A percentile compares a stretch with the other conserved stretches of the same genome.
Conservation (phyloP, 371 early-diverging fungal species). For the Mortierella polycephala region DNA sequence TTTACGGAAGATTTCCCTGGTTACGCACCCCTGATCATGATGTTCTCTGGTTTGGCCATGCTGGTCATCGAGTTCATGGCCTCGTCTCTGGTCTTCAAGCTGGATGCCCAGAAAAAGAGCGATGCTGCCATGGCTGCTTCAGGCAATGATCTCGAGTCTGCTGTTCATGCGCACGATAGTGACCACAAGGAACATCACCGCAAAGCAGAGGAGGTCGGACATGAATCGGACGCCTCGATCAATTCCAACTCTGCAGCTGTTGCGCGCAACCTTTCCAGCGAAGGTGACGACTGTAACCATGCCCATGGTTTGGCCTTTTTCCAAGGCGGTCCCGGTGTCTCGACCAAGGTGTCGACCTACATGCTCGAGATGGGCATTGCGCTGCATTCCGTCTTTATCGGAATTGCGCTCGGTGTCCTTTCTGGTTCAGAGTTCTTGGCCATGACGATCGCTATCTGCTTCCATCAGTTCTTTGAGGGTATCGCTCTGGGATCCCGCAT, state of each 20-base stretch:
- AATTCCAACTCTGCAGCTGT: not conserved
- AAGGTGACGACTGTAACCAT: slow-evolving; percentile 35
- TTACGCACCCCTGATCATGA: slow-evolving; percentile 63
- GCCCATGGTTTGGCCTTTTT: slow-evolving; percentile 36
- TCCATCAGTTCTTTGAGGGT: slow-evolving; percentile 95
- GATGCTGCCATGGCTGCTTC: slow-evolving; percentile 13
- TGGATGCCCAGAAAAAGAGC: slow-evolving; percentile 32
- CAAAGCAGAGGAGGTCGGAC: slow-evolving; percentile 8
- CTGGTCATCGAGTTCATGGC: slow-evolving; percentile 65
- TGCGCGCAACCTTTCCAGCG: not conserved
- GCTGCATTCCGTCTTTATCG: slow-evolving; percentile 90
- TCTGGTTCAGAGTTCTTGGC: slow-evolving; percentile 71
- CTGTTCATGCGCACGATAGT: slow-evolving; percentile 6
- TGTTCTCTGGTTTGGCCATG: slow-evolving; percentile 66
- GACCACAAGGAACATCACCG: slow-evolving; percentile 21
- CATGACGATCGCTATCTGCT: slow-evolving; percentile 82
- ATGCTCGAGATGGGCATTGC: slow-evolving; percentile 90
- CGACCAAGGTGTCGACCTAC: slow-evolving; percentile 51
- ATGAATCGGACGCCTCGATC: not conserved
- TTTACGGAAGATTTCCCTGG: slow-evolving; percentile 59
- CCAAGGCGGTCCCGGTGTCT: slow-evolving; percentile 31
- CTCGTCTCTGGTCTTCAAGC: slow-evolving; percentile 50
- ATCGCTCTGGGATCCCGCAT: slow-evolving; percentile 84
- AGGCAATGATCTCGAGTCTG: slow-evolving; percentile 11
- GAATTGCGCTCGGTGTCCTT: slow-evolving; percentile 80